phyloP scores from a whole-genome alignment of 306 rosid species.

The Trichosanthes truncata region DNA sequence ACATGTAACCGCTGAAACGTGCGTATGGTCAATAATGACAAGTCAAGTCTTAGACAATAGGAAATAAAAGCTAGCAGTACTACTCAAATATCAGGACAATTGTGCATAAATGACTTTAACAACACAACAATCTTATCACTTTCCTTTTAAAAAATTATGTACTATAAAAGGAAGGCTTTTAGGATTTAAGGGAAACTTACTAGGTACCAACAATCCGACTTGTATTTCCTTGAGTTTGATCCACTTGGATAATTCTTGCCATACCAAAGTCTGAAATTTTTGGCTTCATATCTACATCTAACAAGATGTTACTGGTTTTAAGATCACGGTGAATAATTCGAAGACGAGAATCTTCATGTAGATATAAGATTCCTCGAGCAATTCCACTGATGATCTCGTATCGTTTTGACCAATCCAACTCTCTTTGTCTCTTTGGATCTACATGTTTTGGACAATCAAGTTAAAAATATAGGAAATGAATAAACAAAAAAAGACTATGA shows the following conservation, averaged over 20 bases:
- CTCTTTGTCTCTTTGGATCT: slow-evolving; percentile 13
- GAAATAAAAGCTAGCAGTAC: not conserved
- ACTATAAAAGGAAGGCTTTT: not conserved
- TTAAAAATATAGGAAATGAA: not conserved
- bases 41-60: not conserved
- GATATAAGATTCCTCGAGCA: slow-evolving; percentile 23
- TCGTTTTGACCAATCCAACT: slow-evolving; percentile 31
- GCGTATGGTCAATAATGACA: too few relatives aligned
- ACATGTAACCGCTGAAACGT: slow-evolving; percentile 4
- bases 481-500: not conserved
- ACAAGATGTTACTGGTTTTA: slow-evolving; percentile 29
- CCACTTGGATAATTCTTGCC: slow-evolving; percentile 21
- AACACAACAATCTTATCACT: too few relatives aligned
- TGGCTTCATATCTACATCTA: slow-evolving; percentile 30
- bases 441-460: not conserved
- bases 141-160: too few relatives aligned
- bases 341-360: slow-evolving; percentile 31
- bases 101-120: not conserved
- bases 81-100: too few relatives aligned
- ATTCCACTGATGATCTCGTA: slow-evolving; percentile 21
- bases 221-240: slow-evolving; percentile 31
- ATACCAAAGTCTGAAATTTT: slow-evolving; percentile 40
- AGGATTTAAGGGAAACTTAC: slow-evolving; percentile 15
- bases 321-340: slow-evolving; percentile 29
- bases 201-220: slow-evolving; percentile 22